Conservation (phyloP, 2,329 filamentous ascomycete species). For the Phialocephala subalpina region DNA sequence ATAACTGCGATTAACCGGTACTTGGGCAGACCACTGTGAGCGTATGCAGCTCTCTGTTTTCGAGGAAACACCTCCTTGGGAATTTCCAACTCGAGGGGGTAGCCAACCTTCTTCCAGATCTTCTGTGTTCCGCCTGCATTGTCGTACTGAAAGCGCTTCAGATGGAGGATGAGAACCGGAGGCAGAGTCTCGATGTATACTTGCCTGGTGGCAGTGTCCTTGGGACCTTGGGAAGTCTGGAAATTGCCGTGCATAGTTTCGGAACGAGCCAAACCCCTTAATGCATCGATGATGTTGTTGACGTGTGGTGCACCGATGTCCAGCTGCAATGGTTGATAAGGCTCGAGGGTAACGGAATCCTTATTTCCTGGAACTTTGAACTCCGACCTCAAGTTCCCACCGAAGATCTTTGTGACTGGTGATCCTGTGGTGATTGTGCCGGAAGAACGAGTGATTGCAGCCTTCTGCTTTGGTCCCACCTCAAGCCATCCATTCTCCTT, state of each 20-base stretch:
- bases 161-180: constrained; percentile 89
- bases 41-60: constrained; percentile 69
- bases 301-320: constrained; percentile 91
- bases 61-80: constrained; percentile 88
- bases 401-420: constrained; percentile 93
- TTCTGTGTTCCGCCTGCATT: constrained; percentile 89
- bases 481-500: constrained; percentile 85
- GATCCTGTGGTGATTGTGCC: constrained; percentile 78
- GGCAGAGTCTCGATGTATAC: constrained; percentile 92
- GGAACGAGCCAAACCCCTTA: constrained; percentile 83
- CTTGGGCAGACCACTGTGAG: constrained; percentile 76
- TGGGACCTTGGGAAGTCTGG: constrained; percentile 77
- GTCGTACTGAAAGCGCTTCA: constrained; percentile 98
- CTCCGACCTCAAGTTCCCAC: constrained; percentile 89
- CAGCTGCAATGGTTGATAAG: constrained; percentile 92
- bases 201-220: constrained; percentile 87
- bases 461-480: constrained; percentile 90
- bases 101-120: constrained; percentile 98
- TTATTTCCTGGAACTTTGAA: constrained; percentile 87
- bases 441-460: constrained; percentile 85
- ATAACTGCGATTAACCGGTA: constrained; percentile 91
- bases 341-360: constrained; percentile 89
- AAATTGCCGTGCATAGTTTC: constrained; percentile 90
- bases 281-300: constrained; percentile 89
- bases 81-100: constrained; percentile 93